phyloP scores from a whole-genome alignment of 768 basidiomycete genomes.

The Leucogyrophana mollusca region DNA sequence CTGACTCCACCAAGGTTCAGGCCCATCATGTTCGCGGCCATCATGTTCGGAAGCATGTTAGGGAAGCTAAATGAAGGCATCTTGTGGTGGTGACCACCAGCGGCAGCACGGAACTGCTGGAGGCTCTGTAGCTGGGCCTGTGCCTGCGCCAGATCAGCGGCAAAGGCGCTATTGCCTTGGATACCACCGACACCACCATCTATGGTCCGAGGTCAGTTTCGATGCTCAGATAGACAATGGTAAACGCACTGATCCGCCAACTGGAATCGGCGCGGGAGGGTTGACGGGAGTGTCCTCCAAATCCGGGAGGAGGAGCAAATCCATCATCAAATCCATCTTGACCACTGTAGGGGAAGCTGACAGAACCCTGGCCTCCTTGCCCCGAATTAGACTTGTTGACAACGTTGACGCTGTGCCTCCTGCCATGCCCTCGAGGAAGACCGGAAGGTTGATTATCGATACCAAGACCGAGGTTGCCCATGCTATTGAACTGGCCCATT shows the following conservation, averaged over 20 bases:
- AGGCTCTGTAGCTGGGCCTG: conserved; percentile 95
- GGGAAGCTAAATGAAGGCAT: conserved; percentile 98
- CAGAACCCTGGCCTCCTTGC: conserved; percentile 46
- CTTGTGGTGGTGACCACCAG: conserved; percentile 93
- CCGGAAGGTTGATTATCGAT: conserved; percentile 65
- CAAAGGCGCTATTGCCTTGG: conserved; percentile 60
- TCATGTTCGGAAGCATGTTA: conserved; percentile 96
- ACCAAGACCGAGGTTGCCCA: conserved; percentile 51
- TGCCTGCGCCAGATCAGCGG: conserved; percentile 90
- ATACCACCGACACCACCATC: conserved; percentile 75
- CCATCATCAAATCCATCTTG: conserved; percentile 82
- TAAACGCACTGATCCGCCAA: conserved; percentile 83
- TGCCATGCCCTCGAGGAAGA: conserved; percentile 80
- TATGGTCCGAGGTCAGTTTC: conserved; percentile 25
- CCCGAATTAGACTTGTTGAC: conserved; percentile 63
- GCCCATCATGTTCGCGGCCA: conserved; percentile 97
- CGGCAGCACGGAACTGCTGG: conserved; percentile 94
- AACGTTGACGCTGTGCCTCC: conserved; percentile 90
- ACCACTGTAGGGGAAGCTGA: conserved; percentile 47
- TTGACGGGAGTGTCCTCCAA: conserved; percentile 73
- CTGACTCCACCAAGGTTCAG: conserved; percentile 79
- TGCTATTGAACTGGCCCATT: conserved; percentile 67
- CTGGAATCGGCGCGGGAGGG: conserved; percentile 76
- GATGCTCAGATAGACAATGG: neutral
- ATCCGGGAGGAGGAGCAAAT: conserved; percentile 56